Base-by-base conservation (phyloP, 768 basidiomycete genomes). In the Macrocybe gigantea region DNA sequence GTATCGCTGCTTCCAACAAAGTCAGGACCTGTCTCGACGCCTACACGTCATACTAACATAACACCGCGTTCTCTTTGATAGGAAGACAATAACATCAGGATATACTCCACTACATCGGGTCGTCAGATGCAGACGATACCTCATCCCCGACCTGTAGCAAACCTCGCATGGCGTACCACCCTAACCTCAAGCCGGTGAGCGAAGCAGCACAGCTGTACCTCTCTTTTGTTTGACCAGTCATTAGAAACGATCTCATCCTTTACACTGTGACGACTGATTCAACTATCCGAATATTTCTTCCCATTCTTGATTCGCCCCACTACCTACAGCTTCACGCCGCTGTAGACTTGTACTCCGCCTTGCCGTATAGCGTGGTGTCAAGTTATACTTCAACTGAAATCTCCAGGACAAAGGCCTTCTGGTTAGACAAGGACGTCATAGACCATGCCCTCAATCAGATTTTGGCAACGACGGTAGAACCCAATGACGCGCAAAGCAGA, bases 201-300 rank as follows among this genome's bases (percentile, higher is more conserved):
- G 22, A 32, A 22, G 4, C 4, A 22, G 22, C 22, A 22, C 43
- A 22, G 33, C 14, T 39, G 33, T 31, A 8, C 7, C 47, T 41
- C 29, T 29, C 6, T 47, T 36, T 38, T 33, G 11, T 10, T 35
- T 22, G 22, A 38, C 13, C 41, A 54, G 7, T 52, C 41, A 15
- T 32, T 22, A 89, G 88, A 37, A 82, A 85, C 57, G 87, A 90
- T 60, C 70, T 85, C 2, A 80, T 85, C 47, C 71, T 95, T 3
- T 93, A 88, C 61, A 93, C 91, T 33, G 77, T 89, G 50, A 91
- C 93, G 10, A 78, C 81, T 22, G 88, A 93, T 56, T 79, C 88
- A 1, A 85, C 85, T 5, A 62, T 95, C 33, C 82, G 93, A 15
- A 81, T 96, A 57, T 94, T 90, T 63, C 69, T 88, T 33, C 90